phyloP scores from a whole-genome alignment of 2,329 filamentous ascomycete genomes.

The Dissoconium aciculare region DNA sequence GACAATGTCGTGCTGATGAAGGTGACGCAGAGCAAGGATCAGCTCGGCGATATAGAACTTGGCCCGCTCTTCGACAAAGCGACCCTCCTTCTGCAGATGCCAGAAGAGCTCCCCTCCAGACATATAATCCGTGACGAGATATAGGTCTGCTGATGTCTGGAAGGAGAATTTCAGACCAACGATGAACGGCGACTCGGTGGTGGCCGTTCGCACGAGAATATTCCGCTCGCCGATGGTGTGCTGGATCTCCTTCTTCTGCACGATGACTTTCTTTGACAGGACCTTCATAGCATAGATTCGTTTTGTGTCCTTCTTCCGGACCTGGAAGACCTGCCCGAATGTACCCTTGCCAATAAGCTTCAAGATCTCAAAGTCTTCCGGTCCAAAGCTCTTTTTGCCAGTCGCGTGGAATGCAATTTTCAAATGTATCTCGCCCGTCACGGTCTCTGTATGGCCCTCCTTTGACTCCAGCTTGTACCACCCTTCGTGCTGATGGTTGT shows the following conservation, averaged over 20 bases:
- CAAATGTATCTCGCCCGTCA: conserved; percentile 75
- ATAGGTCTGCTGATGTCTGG: conserved; percentile 90
- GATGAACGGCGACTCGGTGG: conserved; percentile 91
- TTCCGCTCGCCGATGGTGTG: conserved; percentile 96
- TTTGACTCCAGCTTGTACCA: conserved; percentile 77
- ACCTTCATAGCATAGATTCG: conserved; percentile 99
- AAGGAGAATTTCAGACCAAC: conserved; percentile 98
- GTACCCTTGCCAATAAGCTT: conserved; percentile 96
- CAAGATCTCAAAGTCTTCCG: conserved; percentile 88
- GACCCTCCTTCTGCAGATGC: conserved; percentile 93
- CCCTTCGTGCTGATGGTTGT: conserved; percentile 57
- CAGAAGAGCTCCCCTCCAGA: conserved; percentile 96
- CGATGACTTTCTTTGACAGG: conserved; percentile 97
- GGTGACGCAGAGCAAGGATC: conserved; percentile 83
- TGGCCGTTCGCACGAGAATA: conserved; percentile 90
- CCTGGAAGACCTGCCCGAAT: conserved; percentile 96
- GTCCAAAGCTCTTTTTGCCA: conserved; percentile 82
- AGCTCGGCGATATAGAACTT: conserved; percentile 99
- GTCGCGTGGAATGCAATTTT: conserved; percentile 73
- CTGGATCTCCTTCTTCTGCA: conserved; percentile 98
- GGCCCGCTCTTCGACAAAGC: conserved; percentile 84
- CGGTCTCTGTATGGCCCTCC: conserved; percentile 60
- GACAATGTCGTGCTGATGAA: conserved; percentile 94
- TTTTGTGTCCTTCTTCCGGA: conserved; percentile 88
- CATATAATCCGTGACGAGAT: conserved; percentile 99